phyloP scores from a whole-genome alignment of 768 basidiomycete genomes.

The Mycena venus region DNA sequence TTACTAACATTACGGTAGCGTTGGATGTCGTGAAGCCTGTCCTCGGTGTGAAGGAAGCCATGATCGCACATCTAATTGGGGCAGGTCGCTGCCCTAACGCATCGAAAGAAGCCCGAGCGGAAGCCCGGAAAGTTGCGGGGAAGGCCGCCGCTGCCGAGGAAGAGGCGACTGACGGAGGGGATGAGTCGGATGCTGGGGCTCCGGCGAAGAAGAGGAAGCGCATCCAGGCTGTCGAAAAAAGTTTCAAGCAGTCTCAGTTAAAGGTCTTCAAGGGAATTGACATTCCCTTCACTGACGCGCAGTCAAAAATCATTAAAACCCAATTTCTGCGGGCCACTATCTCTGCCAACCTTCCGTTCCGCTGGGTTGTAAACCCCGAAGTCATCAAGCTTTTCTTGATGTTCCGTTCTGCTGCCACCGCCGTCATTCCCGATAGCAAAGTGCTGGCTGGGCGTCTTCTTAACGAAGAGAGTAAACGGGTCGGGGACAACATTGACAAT shows the following conservation, averaged over 20 bases:
- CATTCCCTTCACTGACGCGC: slow-evolving; percentile 18
- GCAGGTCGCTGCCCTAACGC: background rate
- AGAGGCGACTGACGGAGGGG: background rate
- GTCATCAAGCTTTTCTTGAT: slow-evolving; percentile 25
- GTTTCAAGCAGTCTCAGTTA: slow-evolving; percentile 8
- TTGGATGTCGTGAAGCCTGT: background rate
- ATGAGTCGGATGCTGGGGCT: background rate
- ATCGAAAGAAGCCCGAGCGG: background rate
- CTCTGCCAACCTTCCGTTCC: slow-evolving; percentile 28
- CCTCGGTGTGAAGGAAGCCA: slow-evolving; percentile 9
- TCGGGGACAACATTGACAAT: background rate
- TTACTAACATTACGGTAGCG: background rate
- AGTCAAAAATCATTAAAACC: background rate
- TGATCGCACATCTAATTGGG: slow-evolving; percentile 11
- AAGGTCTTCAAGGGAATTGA: slow-evolving; percentile 20
- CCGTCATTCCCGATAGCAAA: background rate
- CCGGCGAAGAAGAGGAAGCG: slow-evolving; percentile 5
- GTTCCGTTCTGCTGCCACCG: slow-evolving; percentile 5
- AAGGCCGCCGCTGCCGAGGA: background rate
- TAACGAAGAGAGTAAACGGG: background rate
- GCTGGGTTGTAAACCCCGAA: slow-evolving; percentile 20
- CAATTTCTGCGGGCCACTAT: slow-evolving; percentile 28
- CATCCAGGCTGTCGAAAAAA: background rate
- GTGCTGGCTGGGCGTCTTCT: background rate
- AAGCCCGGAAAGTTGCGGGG: background rate